Conservation (phyloP, 108 stramenopile species). For the Fistulifera pelliculosa region DNA sequence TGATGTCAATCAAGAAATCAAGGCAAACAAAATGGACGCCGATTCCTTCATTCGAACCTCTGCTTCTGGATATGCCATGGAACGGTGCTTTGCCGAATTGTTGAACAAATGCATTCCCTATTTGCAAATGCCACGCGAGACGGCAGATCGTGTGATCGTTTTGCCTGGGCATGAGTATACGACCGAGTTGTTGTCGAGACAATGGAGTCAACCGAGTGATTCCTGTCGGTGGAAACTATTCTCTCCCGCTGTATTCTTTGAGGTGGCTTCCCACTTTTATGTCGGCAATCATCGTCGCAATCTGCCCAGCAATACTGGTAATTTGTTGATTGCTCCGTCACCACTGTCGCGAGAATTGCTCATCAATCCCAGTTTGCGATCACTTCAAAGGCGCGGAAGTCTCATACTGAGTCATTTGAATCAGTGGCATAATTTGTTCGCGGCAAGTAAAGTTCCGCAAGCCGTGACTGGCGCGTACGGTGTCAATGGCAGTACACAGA, state of each 20-base stretch:
- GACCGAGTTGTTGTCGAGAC: constrained; percentile 50
- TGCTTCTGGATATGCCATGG: constrained; percentile 47
- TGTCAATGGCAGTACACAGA: no score
- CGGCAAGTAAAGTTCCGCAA: background rate
- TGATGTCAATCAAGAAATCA: constrained; percentile 31
- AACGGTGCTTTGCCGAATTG: constrained; percentile 79
- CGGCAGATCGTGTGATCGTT: constrained; percentile 31
- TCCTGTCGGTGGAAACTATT: constrained; percentile 51
- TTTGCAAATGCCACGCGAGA: constrained; percentile 1
- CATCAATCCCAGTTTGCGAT: constrained; percentile 66
- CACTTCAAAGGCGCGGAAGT: constrained; percentile 45
- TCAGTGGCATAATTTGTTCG: constrained; percentile 42
- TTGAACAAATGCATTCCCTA: constrained; percentile 22
- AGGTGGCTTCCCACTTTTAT: constrained; percentile 66
- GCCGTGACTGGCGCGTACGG: background rate
- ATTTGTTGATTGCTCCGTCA: constrained; percentile 52
- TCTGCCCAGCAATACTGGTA: constrained; percentile 50
- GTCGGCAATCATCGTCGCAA: constrained; percentile 62
- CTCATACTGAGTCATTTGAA: constrained; percentile 46
- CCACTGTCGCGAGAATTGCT: constrained; percentile 44
- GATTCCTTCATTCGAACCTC: constrained; percentile 22
- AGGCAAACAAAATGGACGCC: constrained; percentile 24
- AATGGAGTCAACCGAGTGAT: constrained; percentile 28
- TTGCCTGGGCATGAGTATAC: constrained; percentile 87
- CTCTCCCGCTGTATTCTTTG: constrained; percentile 60